These are phyloP conservation scores for Leptodontidium sp. DNA, from an alignment of 2,329 filamentous ascomycete species.

Conservation along the genomic window DNA sequence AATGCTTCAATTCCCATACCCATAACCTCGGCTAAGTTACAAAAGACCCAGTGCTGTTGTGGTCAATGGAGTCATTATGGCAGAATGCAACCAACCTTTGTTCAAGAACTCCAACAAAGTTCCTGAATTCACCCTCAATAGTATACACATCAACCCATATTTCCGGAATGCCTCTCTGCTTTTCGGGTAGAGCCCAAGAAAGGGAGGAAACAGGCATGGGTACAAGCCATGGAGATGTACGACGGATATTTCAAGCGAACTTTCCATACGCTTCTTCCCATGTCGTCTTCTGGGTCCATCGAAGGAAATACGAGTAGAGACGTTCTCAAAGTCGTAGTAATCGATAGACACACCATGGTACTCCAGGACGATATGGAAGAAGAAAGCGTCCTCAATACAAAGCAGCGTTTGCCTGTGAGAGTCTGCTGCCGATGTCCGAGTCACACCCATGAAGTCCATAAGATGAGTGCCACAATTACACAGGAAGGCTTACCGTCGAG, in stretches of 20 bases:
- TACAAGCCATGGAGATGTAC: slow-evolving; percentile 43
- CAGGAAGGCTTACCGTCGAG: not conserved
- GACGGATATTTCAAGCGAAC: slow-evolving; percentile 43
- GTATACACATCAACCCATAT: slow-evolving; percentile 20
- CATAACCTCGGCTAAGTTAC: too few species aligned
- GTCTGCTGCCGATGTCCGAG: slow-evolving; percentile 32
- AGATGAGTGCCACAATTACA: slow-evolving; percentile 20
- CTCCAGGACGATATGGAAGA: slow-evolving; percentile 17
- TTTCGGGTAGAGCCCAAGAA: slow-evolving; percentile 28
- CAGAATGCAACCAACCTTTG: slow-evolving; percentile 34
- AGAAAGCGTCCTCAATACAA: not conserved
- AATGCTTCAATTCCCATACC: too few species aligned
- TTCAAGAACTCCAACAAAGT: slow-evolving; percentile 37
- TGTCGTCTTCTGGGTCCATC: slow-evolving; percentile 43
- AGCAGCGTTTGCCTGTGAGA: slow-evolving; percentile 1
- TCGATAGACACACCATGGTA: slow-evolving; percentile 37
- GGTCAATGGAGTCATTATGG: slow-evolving; percentile 38
- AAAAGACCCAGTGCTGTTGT: slow-evolving; percentile 35
- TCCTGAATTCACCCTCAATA: slow-evolving; percentile 37
- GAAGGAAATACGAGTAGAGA: slow-evolving; percentile 43
- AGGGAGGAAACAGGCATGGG: slow-evolving; percentile 30
- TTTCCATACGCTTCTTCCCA: slow-evolving; percentile 37
- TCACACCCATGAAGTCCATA: slow-evolving; percentile 30
- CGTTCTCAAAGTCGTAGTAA: slow-evolving; percentile 40
- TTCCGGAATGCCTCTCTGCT: slow-evolving; percentile 6